Evolutionary conservation across 192 early-diverging fungal genomes (phyloP), one percentile per base, ranked within the genome.

Genomic region (Chytriomyces sp.): DNA sequence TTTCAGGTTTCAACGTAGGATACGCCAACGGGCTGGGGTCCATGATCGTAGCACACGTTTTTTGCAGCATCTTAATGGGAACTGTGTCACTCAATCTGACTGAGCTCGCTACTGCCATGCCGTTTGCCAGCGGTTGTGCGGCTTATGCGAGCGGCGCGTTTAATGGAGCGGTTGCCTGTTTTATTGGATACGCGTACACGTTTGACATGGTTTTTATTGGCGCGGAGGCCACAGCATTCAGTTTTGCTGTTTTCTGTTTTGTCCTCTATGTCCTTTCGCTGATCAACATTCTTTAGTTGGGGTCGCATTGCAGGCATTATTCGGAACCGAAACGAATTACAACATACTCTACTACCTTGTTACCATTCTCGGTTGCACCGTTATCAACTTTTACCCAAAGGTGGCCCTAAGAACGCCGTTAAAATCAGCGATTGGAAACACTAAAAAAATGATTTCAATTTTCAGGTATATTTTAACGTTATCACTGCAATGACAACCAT

Each of bases 1-100:
- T 72, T 78, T 67, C 76, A n/a, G 79, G 64, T 9, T 80, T 67
- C 67, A 80, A 80, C 49, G 6, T 26, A 9, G 79, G 76, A 0
- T 61, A 76, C 45, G 47, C 20, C 0, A 63, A 80, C 67, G 79
- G 79, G 10, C 64, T 73, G n/a, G 79, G 79, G 18, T 73, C 69
- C 10, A 59, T 80, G 57, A 46, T 80, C 50, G 76, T 77, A 0
- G 66, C 45, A 18, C 66, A 67, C 24, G 45, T 47, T 18, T 43
- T 67, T 2, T 13, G 18, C 7, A 23, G 43, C 5, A 8, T 67
- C 18, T 24, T 67, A 18, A 67, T 67, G 66, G 11, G 35, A 8
- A 67, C 66, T 11, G 66, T 67, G 9, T 45, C 43, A 4, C 26
- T 67, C 18, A 67, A 43, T 10, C 67, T 75, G 46, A 50, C 73